Base-by-base conservation (phyloP, 192 early-diverging fungal genomes). In the Oehlia diaphana region DNA sequence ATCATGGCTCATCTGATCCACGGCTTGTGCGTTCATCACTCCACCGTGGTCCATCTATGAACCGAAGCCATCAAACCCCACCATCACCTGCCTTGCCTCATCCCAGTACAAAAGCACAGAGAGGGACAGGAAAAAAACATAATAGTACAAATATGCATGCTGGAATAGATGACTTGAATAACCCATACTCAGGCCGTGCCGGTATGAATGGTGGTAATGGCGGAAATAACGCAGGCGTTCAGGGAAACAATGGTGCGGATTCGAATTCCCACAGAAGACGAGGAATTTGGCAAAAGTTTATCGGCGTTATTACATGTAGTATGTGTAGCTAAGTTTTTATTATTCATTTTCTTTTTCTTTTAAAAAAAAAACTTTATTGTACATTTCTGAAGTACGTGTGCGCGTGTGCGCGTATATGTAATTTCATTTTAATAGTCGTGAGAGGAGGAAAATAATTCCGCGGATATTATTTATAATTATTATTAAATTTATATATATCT, bases 271-370 rank as follows among this genome's bases (percentile, higher is more conserved):
- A 79, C 23, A 42, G 77, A 35, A 65, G 77, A 47, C 66, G 67
- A 5, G 68, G 77, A 61, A 70, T 86, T 80, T 83, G 82, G 82
- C 83, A 82, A 81, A 86, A 86, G 64, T 71, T 86, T 21, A 83
- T 86, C 9, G 81, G 85, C 61, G 82, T 86, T 44, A 86, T 86
- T 64, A 86, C 85, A 26, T 86, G 85, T 78, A 86, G 85, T 83
- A 83, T 78, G 82, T 86, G 77, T 79, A 70, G 68, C 49, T 79
- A 79, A 70, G 49, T 53, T 79, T 79, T 70, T 33, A 31, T 35
- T 70, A n/a, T 39, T 79, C 68, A 39, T 77, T 65, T 66, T 13
- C 65, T 21, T 44, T 44, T 42, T n/a, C 4, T 42, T 70, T 58
- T 53, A 16, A 53, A 58, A 58, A 58, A 58, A 42, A 42, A 6